These are phyloP conservation scores for Suhomyces kilbournensis DNA, from an alignment of 805 yeast genomes.

Conservation along the genomic window DNA sequence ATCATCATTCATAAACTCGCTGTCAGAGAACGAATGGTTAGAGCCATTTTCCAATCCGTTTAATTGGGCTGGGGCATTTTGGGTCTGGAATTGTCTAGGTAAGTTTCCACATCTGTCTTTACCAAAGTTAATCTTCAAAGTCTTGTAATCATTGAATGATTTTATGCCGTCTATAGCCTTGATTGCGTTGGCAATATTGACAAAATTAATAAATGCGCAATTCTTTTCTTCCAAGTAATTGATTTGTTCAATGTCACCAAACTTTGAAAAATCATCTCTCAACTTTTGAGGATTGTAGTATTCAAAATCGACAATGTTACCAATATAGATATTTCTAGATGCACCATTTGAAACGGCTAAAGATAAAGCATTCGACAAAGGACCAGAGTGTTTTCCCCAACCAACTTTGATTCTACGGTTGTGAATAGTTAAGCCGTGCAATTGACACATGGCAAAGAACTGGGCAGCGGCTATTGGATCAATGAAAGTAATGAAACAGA, in stretches of 20 bases:
- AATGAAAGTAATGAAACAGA: slow-evolving; percentile 90
- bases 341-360: slow-evolving; percentile 93
- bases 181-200: slow-evolving; percentile 87
- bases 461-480: slow-evolving; percentile 98
- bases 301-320: slow-evolving; percentile 53
- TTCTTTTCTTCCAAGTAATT: slow-evolving; percentile 79
- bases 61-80: slow-evolving; percentile 5
- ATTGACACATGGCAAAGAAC: slow-evolving; percentile 89
- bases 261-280: slow-evolving; percentile 69
- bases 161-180: slow-evolving; percentile 90
- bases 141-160: slow-evolving; percentile 59
- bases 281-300: slow-evolving; percentile 57
- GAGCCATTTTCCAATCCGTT: slow-evolving; percentile 15
- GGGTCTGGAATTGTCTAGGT: slow-evolving; percentile 63
- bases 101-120: slow-evolving; percentile 81
- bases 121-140: slow-evolving; percentile 61
- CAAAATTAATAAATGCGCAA: slow-evolving; percentile 89
- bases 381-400: slow-evolving; percentile 98
- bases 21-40: slow-evolving; percentile 20
- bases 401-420: slow-evolving; percentile 87
- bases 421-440: slow-evolving; percentile 85
- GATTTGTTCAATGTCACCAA: slow-evolving; percentile 94
- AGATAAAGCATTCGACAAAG: slow-evolving; percentile 80
- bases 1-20: slow-evolving; percentile 21
- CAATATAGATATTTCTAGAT: slow-evolving; percentile 87